Percentiles rank a stretch among this genome's conserved stretches.
These are phyloP conservation scores for Lodderomyces jiufengensis DNA, from an alignment of 1,139 yeast genomes.

Conservation along the genomic window DNA sequence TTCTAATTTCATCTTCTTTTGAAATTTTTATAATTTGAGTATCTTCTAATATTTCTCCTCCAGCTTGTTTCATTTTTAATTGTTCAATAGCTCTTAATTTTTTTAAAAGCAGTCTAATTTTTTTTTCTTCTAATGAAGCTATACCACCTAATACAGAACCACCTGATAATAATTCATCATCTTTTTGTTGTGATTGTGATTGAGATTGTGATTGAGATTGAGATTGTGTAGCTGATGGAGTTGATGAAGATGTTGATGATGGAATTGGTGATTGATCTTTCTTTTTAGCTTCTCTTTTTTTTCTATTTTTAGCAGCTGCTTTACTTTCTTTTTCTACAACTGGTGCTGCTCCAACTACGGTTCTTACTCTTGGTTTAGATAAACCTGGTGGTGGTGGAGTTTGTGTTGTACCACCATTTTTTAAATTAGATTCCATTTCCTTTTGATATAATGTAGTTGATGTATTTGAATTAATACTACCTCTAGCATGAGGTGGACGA, in stretches of 20 bases:
- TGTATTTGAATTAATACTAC: conserved; percentile 21
- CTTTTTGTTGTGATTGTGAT: not conserved
- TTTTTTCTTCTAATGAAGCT: conserved; percentile 80
- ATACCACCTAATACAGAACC: too few species aligned
- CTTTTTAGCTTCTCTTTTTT: conserved; percentile 71
- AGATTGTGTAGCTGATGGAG: conserved; percentile 17
- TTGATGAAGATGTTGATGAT: conserved; percentile 15
- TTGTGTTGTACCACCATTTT: conserved; percentile 18
- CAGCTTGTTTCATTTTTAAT: conserved; percentile 78
- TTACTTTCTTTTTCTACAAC: conserved; percentile 49
- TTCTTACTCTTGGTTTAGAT: conserved; percentile 25
- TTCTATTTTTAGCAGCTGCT: conserved; percentile 70
- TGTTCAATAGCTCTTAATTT: conserved; percentile 92
- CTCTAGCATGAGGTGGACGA: conserved; percentile 93
- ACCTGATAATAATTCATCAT: conserved; percentile 11
- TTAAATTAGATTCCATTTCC: conserved; percentile 40
- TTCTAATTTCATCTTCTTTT: conserved; percentile 76
- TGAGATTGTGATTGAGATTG: not conserved
- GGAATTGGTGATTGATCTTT: conserved; percentile 17
- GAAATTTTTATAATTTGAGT: conserved; percentile 88
- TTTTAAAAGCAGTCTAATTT: conserved; percentile 83
- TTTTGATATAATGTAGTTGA: conserved; percentile 55
- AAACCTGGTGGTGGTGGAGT: conserved; percentile 19
- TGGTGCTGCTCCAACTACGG: conserved; percentile 45
- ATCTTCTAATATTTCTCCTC: conserved; percentile 83